phyloP scores from a whole-genome alignment of 164 flowering plant species.

The Euptelea pleiosperma region DNA sequence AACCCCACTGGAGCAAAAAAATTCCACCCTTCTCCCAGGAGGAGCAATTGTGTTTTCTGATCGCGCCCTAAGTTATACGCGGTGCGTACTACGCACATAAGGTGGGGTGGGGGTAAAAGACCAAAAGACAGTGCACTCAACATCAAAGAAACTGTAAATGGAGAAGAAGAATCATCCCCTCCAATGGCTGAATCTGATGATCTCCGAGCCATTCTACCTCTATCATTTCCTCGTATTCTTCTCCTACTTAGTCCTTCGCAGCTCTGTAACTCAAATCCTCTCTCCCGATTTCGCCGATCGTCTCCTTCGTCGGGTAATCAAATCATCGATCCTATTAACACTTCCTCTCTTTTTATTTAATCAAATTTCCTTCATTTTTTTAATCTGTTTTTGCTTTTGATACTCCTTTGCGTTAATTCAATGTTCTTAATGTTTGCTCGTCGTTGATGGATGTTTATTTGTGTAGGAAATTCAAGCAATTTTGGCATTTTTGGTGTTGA shows the following conservation, averaged over 20 bases:
- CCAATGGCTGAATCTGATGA: conserved; percentile 48
- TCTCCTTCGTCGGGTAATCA: conserved; percentile 58
- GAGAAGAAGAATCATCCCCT: conserved; percentile 27
- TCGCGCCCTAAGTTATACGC: too few species aligned
- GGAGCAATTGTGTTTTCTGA: too few species aligned
- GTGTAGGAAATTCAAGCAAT: conserved; percentile 77
- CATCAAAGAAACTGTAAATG: too few species aligned
- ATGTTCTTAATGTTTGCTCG: neutral
- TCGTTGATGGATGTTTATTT: neutral
- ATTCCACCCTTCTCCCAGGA: too few species aligned
- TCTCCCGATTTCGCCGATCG: conserved; percentile 38
- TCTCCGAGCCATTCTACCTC: conserved; percentile 71
- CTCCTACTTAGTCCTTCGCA: conserved; percentile 69
- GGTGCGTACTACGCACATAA: too few species aligned
- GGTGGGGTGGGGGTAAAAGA: too few species aligned
- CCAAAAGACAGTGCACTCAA: too few species aligned
- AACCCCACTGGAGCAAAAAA: too few species aligned
- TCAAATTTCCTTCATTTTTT: neutral
- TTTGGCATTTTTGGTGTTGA: conserved; percentile 44
- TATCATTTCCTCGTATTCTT: conserved; percentile 67
- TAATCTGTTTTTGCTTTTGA: neutral
- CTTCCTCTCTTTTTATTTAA: neutral
- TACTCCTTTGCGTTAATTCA: neutral
- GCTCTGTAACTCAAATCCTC: conserved; percentile 48
- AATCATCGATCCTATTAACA: neutral